Evolutionary conservation across 176 grass and related monocot species (phyloP), one percentile per base, ranked within the genome.

Genomic region (Echinochloa phyllopogon): DNA sequence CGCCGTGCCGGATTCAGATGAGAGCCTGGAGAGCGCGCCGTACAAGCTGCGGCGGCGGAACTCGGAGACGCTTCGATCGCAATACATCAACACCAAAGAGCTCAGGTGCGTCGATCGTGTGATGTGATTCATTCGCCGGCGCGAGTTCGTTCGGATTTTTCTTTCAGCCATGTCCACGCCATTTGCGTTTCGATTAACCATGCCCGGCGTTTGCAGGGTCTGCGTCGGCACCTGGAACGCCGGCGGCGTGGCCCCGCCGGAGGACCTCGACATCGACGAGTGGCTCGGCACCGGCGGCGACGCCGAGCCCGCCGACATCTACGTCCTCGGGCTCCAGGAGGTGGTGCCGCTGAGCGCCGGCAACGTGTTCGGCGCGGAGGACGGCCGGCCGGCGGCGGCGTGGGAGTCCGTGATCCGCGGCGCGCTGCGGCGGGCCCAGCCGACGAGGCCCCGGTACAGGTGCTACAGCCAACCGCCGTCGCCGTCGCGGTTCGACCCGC

Each of bases 321-420:
- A 98, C 77, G 93, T 93, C 48, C 76, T 98, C 77, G 96, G 94
- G 37, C 87, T 98, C 75, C 96, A 98, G 48, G 96, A 98, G 39
- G 92, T 98, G 74, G 96, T 98, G 84, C 96, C 96, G 42, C 82
- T 98, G 67, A 94, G 92, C 91, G 89, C 93, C 12, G 89, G 96
- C 67, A 98, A 94, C 79, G 85, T 98, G 75, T 94, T 98, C 59
- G 93, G 96, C 8, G 89, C 91, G 4, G 91, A 94, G 88, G 93
- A 94, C 83, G 89, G 39, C 18, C 62, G 85, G 44, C 89, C 93
- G 24, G 87, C 90, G 82, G 15, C 10, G 83, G 94, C 85, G 87
- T 98, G 96, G 96, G 96, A 98, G 86, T 52, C 80, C 59, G 89
- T 95, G 36, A 98, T 98, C 69, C 93, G 87, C 24, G 68, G 79